These are phyloP conservation scores for Maudiozyma turicensis DNA, from an alignment of 805 yeast species.

Conservation along the genomic window DNA sequence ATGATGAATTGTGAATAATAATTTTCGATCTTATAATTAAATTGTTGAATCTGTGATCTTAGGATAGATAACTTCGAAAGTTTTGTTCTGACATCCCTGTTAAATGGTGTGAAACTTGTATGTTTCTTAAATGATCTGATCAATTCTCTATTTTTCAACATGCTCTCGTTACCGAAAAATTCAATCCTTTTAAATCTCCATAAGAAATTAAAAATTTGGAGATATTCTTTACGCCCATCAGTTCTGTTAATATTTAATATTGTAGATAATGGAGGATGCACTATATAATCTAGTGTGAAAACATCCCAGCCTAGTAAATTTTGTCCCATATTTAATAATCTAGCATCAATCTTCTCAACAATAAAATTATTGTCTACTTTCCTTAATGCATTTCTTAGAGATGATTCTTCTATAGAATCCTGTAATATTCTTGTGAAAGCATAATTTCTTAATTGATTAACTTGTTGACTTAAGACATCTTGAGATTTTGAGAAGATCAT, in stretches of 20 bases:
- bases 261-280: constrained; percentile 42
- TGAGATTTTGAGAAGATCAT: constrained; percentile 47
- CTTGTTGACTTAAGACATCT: constrained; percentile 46
- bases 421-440: constrained; percentile 55
- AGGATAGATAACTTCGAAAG: constrained; percentile 24
- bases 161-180: constrained; percentile 38
- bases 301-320: constrained; percentile 86
- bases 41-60: constrained; percentile 29
- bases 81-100: constrained; percentile 23
- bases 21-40: constrained; percentile 25
- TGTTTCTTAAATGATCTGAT: constrained; percentile 21
- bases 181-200: constrained; percentile 68
- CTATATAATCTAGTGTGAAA: constrained; percentile 71
- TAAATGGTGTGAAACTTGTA: constrained; percentile 15
- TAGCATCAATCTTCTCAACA: constrained; percentile 62
- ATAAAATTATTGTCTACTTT: constrained; percentile 32
- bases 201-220: constrained; percentile 73
- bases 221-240: constrained; percentile 46
- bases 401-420: constrained; percentile 50
- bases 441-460: constrained; percentile 53
- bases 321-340: constrained; percentile 64
- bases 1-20: constrained; percentile 27
- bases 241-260: constrained; percentile 43
- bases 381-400: constrained; percentile 34
- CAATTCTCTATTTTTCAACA: constrained; percentile 35